phyloP scores from a whole-genome alignment of 1,139 yeast species.

The Taphrina flavorubra region DNA sequence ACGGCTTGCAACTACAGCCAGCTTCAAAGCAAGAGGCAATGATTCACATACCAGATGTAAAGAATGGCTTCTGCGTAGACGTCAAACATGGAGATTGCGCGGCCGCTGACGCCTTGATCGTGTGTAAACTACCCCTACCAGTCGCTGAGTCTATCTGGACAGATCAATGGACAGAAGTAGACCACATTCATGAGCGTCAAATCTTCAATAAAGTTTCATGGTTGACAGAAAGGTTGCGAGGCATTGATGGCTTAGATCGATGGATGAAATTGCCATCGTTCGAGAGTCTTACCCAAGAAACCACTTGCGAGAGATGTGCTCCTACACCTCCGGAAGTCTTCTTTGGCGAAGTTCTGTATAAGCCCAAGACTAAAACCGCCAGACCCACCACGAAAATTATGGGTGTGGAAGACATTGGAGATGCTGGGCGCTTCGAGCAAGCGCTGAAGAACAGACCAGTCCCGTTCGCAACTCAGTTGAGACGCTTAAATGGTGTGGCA shows the following conservation, averaged over 20 bases:
- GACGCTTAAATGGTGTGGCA: conserved; percentile 30
- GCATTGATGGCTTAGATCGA: conserved; percentile 11
- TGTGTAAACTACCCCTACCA: conserved; percentile 1
- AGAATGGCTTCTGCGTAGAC: neutral
- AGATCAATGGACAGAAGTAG: conserved; percentile 25
- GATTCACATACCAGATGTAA: conserved; percentile 4
- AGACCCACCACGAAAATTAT: conserved; percentile 9
- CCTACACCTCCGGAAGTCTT: conserved; percentile 36
- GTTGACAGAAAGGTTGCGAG: conserved; percentile 42
- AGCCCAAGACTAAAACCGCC: conserved; percentile 5
- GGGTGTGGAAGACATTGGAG: conserved; percentile 37
- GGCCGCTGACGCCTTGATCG: conserved; percentile 3
- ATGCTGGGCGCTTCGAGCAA: conserved; percentile 41
- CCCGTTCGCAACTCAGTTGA: conserved; percentile 36
- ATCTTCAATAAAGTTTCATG: conserved; percentile 39
- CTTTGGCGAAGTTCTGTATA: conserved; percentile 11
- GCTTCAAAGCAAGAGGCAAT: neutral
- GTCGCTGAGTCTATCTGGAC: conserved; percentile 14
- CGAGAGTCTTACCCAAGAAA: neutral
- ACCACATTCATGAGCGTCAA: conserved; percentile 36
- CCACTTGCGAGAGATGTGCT: conserved; percentile 35
- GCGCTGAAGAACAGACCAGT: conserved; percentile 39
- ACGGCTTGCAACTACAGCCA: neutral
- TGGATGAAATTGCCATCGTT: conserved; percentile 21
- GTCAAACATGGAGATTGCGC: neutral